These are phyloP conservation scores for Ceratopteris richardii DNA, from an alignment of 75 land plant genomes.

Conservation along the genomic window DNA sequence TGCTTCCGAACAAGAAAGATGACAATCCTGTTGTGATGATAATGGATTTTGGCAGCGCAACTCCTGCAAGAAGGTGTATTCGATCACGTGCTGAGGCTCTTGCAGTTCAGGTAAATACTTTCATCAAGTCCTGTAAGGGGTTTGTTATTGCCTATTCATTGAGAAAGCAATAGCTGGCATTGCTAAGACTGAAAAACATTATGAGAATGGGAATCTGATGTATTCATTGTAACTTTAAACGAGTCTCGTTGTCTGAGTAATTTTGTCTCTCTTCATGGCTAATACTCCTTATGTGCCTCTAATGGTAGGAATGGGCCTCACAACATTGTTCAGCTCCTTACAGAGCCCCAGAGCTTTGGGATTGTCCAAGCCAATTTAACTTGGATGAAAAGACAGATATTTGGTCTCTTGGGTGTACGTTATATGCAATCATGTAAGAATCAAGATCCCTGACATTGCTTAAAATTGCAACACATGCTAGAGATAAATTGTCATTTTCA, in stretches of 20 bases:
- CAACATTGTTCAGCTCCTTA: conserved; percentile 97
- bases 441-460: too few relatives aligned
- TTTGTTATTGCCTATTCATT: too few relatives aligned
- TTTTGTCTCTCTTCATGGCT: too few relatives aligned
- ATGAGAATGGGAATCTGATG: too few relatives aligned
- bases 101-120: conserved; percentile 72
- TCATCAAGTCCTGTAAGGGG: too few relatives aligned
- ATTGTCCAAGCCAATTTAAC: conserved; percentile 79
- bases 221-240: too few relatives aligned
- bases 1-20: conserved; percentile 49
- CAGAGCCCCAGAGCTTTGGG: conserved; percentile 98
- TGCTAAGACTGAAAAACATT: too few relatives aligned
- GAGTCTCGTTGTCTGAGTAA: too few relatives aligned
- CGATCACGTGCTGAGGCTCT: conserved; percentile 79
- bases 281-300: too few relatives aligned
- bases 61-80: conserved; percentile 67
- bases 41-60: conserved; percentile 98
- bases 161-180: too few relatives aligned
- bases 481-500: too few relatives aligned
- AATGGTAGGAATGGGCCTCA: conserved; percentile 93
- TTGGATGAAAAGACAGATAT: conserved; percentile 93
- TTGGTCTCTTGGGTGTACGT: conserved; percentile 97
- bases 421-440: conserved; percentile 89
- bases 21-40: conserved; percentile 70
- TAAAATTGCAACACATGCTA: too few relatives aligned